A percentile compares a stretch with the other conserved stretches of the same genome.
Evolutionary conservation across 2,329 filamentous ascomycete species (phyloP).

Genomic region (Ramularia endophylla): DNA sequence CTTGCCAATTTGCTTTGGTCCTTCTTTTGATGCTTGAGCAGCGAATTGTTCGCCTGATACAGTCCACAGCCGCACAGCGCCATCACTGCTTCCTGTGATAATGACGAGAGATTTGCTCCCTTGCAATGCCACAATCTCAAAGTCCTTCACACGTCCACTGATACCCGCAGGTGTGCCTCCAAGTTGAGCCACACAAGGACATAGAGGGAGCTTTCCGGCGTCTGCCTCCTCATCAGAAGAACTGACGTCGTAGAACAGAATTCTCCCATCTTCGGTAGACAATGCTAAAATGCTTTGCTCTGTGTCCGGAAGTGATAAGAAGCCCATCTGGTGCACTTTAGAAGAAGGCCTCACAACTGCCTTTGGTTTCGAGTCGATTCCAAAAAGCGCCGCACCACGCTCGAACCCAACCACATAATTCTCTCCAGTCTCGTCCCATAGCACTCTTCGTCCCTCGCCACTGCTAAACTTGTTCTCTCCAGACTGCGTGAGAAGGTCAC

Average conservation of each 20-base stretch:
- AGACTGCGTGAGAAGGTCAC: constrained; percentile 64
- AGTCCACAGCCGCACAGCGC: constrained; percentile 72
- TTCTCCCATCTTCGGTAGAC: constrained; percentile 83
- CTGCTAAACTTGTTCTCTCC: constrained; percentile 71
- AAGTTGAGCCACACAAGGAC: constrained; percentile 61
- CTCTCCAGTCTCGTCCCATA: constrained; percentile 70
- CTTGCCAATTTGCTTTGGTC: constrained; percentile 51
- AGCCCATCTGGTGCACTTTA: constrained; percentile 78
- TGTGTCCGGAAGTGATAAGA: constrained; percentile 52
- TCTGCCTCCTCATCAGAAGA: constrained; percentile 16
- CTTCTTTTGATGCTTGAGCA: constrained; percentile 17
- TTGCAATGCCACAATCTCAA: constrained; percentile 54
- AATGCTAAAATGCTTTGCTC: constrained; percentile 55
- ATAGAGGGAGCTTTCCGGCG: constrained; percentile 29
- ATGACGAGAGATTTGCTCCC: constrained; percentile 49
- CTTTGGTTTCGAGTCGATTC: constrained; percentile 77
- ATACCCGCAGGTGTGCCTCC: constrained; percentile 63
- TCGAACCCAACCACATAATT: constrained; percentile 91
- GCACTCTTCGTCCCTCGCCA: constrained; percentile 76
- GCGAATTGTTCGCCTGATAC: constrained; percentile 9
- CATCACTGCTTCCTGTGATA: constrained; percentile 77
- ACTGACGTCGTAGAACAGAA: constrained; percentile 72
- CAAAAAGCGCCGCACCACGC: constrained; percentile 75
- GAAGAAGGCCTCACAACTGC: constrained; percentile 67
- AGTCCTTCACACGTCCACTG: constrained; percentile 77